Percentiles rank a stretch among this genome's conserved stretches.
These are phyloP conservation scores for Malus hybrid DNA, from an alignment of 331 rosid genomes.

Conservation along the genomic window DNA sequence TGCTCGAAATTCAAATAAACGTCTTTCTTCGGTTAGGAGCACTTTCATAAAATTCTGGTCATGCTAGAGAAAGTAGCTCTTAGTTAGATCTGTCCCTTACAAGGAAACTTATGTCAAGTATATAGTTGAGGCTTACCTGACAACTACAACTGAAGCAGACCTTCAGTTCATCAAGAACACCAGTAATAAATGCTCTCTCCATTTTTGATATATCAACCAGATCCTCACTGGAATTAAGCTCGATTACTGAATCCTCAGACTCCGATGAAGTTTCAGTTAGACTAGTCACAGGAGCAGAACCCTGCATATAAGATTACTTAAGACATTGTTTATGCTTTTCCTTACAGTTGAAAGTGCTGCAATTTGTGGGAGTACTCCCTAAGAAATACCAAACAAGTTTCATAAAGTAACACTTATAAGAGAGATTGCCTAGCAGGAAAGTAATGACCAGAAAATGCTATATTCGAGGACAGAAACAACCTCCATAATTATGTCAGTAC, in stretches of 20 bases:
- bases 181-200: slow-evolving; percentile 73
- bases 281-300: slow-evolving; percentile 65
- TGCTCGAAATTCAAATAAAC: slow-evolving; percentile 86
- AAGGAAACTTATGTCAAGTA: background rate
- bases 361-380: background rate
- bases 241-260: slow-evolving; percentile 53
- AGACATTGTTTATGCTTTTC: background rate
- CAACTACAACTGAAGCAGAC: slow-evolving; percentile 68
- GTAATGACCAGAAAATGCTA: background rate
- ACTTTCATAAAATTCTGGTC: slow-evolving; percentile 64
- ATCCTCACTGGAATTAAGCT: slow-evolving; percentile 33
- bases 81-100: slow-evolving; percentile 9
- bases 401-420: too few relatives aligned
- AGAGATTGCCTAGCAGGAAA: too few relatives aligned
- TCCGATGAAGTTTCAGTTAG: slow-evolving; percentile 84
- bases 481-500: background rate
- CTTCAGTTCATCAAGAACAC: slow-evolving; percentile 88
- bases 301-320: slow-evolving; percentile 42
- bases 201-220: slow-evolving; percentile 26
- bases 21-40: slow-evolving; percentile 68
- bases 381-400: too few relatives aligned
- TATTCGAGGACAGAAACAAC: background rate
- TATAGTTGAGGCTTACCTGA: slow-evolving; percentile 45
- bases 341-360: background rate
- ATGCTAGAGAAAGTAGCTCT: slow-evolving; percentile 34